Base-by-base conservation (phyloP, 2,329 filamentous ascomycete genomes). In the Botryosphaeria agaves region DNA sequence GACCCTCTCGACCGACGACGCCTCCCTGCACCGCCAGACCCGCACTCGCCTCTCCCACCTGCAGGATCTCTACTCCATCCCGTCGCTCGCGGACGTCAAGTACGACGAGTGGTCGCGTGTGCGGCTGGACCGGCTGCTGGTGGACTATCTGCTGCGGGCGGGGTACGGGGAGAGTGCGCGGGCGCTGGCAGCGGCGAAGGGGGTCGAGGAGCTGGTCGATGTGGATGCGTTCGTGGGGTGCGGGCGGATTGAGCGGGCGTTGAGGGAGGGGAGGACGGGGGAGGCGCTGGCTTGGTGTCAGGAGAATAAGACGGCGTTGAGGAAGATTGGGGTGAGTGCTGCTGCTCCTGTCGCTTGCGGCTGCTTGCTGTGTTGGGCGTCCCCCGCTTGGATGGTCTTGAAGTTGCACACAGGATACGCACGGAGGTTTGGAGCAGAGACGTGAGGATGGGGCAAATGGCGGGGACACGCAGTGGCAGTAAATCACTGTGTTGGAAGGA, bases 281-380 rank as follows among this genome's bases (percentile, higher is more conserved):
- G 80, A 91, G 43, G 85, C 84, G 14, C 55, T 98, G 32, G 69
- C 72, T 8, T 98, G 89, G 89, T 94, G 89, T 51, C 71, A 66
- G 11, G 87, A 95, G 45, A 93, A 94, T 53, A 89, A 91, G 54
- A 85, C 87, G 45, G 79, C 85, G 38, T 58, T 98, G 35, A 80
- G 84, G 47, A 92, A 89, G 62, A 77, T 81, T 55, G 76, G 81
- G 51, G 79, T 81, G 52, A 37, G 70, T 46, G 14, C 16, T 30
- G 17, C 29, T 27, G n/a, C 30, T 33, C 21, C 4, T 7, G 17
- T n/a, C 12, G 18, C n/a, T 14, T 18, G 11, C 11, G 24, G 41
- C 33, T 18, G n/a, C n/a, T n/a, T n/a, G n/a, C n/a, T n/a, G n/a
- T n/a, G n/a, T n/a, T n/a, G n/a, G n/a, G n/a, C n/a, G n/a, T n/a